A percentile compares a stretch with the other conserved stretches of the same genome.
Evolutionary conservation across 2,329 filamentous ascomycete species (phyloP).

Genomic region (Ustilaginoidea virens): DNA sequence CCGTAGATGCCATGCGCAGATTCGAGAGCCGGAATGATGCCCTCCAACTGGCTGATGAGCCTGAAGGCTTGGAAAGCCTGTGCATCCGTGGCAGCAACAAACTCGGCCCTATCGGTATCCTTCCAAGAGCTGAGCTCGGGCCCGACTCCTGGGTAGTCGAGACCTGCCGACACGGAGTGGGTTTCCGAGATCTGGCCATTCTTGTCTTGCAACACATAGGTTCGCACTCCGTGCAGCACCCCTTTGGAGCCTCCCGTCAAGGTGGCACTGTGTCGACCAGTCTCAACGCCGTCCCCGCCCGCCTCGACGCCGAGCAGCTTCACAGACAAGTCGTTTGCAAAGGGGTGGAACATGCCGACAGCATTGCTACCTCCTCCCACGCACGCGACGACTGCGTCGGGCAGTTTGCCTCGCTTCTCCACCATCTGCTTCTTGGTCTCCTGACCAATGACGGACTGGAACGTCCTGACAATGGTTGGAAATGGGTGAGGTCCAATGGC

Average conservation of each 20-base stretch:
- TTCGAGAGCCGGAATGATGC: constrained; percentile 93
- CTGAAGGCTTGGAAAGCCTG: constrained; percentile 81
- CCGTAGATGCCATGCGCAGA: constrained; percentile 86
- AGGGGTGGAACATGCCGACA: constrained; percentile 96
- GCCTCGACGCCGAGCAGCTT: constrained; percentile 90
- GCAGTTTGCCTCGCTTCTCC: constrained; percentile 70
- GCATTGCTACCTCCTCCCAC: constrained; percentile 94
- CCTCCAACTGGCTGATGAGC: constrained; percentile 73
- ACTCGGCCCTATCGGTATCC: constrained; percentile 71
- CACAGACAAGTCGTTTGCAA: constrained; percentile 69
- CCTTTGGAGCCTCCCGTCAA: constrained; percentile 76
- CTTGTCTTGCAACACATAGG: constrained; percentile 84
- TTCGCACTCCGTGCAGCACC: constrained; percentile 88
- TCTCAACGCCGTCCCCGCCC: constrained; percentile 83
- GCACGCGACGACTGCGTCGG: constrained; percentile 90
- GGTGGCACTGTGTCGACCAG: constrained; percentile 72
- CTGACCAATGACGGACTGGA: constrained; percentile 90
- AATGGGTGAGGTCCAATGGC: constrained; percentile 96
- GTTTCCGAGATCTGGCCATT: constrained; percentile 91
- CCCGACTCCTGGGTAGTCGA: constrained; percentile 94
- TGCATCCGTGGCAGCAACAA: constrained; percentile 81
- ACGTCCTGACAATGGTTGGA: constrained; percentile 92
- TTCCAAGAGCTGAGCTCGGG: constrained; percentile 91
- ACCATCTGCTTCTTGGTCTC: constrained; percentile 91
- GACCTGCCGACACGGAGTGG: constrained; percentile 88